These are phyloP conservation scores for Mallotus japonicus DNA, from an alignment of 441 rosid species.

Conservation along the genomic window DNA sequence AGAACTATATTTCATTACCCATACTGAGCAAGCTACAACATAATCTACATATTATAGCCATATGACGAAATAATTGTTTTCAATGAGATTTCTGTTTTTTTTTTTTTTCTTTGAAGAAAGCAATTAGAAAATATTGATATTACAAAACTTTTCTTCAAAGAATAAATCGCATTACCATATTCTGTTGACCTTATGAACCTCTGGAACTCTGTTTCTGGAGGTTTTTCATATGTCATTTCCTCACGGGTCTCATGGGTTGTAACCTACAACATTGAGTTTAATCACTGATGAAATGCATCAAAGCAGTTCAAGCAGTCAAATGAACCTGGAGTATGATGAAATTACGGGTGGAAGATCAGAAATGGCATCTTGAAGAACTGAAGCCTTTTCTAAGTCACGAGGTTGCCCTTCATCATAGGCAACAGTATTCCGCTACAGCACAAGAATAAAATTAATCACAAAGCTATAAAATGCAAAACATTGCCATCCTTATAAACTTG, in stretches of 20 bases:
- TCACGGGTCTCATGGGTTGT: slow-evolving; percentile 50
- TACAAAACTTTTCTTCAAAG: slow-evolving; percentile 5
- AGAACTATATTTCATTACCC: slow-evolving; percentile 1
- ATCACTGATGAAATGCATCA: slow-evolving; percentile 17
- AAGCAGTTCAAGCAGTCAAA: slow-evolving; percentile 21
- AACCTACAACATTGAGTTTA: slow-evolving; percentile 39
- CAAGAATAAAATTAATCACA: slow-evolving; percentile 23
- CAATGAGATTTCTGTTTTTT: not conserved
- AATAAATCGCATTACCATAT: slow-evolving; percentile 40
- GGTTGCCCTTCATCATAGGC: slow-evolving; percentile 80
- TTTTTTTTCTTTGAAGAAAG: not conserved
- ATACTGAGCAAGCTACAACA: not conserved
- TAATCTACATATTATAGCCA: not conserved
- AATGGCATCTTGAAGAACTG: slow-evolving; percentile 78
- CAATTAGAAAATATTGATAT: not conserved
- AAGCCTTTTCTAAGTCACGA: slow-evolving; percentile 63
- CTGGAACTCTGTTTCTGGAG: slow-evolving; percentile 83
- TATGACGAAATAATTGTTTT: not conserved
- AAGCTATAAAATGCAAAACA: slow-evolving; percentile 3
- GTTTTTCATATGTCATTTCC: slow-evolving; percentile 48
- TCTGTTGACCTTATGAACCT: slow-evolving; percentile 64
- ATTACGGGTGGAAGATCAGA: slow-evolving; percentile 88
- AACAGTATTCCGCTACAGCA: slow-evolving; percentile 83
- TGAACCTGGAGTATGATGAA: slow-evolving; percentile 18
- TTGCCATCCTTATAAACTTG: slow-evolving; percentile 17